Evolutionary conservation across 1,284 basidiomycete species (phyloP), one percentile per base, ranked within the genome.

Genomic region (Pterulicium gracile): DNA sequence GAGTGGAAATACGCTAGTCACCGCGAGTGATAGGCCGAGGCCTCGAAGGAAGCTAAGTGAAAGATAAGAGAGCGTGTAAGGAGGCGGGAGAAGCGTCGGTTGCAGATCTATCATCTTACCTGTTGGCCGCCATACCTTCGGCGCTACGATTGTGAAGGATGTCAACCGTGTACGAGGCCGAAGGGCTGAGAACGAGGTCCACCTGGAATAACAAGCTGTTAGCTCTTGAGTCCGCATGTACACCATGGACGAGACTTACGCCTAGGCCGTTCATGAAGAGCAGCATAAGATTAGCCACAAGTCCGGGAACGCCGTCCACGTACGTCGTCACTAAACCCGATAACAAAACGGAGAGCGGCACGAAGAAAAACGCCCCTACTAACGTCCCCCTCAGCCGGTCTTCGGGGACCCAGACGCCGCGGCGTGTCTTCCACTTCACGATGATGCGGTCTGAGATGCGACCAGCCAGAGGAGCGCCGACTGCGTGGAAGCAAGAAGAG

Each of bases 391-490:
- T 47, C 10, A 60, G 51, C 14, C 58, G 48, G 42, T 60, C 58
- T 43, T 60, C 58, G 3, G 58, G 56, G 12, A 50, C 44, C 55
- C 55, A 59, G 7, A 48, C 24, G 4, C 58, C 58, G 7, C 46
- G 43, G 3, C 56, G 55, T 7, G 48, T 46, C 24, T 44, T 47
- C 43, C 50, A 52, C 32, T 48, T 50, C 13, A 42, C 48, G 14
- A 57, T 34, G 3, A 54, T 45, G 3, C 40, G 40, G 39, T 59
- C 58, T 3, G 57, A 58, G 3, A 55, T 24, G 5, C 56, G 50
- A 0, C 58, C 58, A 5, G 52, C 52, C 4, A 56, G 24, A 17
- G 72, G 68, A 0, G 74, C 68, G 0, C 78, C 79, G 24, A 75
- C 72, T 75, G 46, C n/a, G 32, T 18, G 32, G 5, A 47, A 24